Conservation (phyloP, 441 rosid genomes). For the Hura crepitans region DNA sequence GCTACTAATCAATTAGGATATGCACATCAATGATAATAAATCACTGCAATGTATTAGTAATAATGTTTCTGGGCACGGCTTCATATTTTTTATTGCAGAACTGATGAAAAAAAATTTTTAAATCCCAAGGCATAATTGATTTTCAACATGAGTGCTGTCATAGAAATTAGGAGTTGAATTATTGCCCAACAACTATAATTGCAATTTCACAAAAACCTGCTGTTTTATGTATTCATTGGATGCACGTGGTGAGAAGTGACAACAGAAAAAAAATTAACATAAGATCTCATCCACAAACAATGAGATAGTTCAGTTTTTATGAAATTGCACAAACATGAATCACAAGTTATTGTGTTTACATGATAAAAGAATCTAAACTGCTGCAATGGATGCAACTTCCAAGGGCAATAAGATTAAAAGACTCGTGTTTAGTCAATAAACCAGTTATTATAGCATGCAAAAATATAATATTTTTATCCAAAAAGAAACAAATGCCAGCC, state of each 20-base stretch:
- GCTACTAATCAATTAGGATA: neutral
- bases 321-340: neutral
- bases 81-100: neutral
- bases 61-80: neutral
- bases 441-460: neutral
- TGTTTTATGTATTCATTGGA: neutral
- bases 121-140: neutral
- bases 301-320: neutral
- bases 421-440: neutral
- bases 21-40: neutral
- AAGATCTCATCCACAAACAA: neutral
- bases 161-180: constrained; percentile 1
- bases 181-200: neutral
- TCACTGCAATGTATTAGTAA: neutral
- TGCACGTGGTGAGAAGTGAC: neutral
- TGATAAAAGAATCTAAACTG: neutral
- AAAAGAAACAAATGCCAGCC: neutral
- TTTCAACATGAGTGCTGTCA: neutral
- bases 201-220: neutral
- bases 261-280: neutral
- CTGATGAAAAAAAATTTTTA: neutral
- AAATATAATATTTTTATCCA: neutral
- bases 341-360: neutral
- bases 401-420: neutral
- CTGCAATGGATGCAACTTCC: neutral